phyloP scores from a whole-genome alignment of 495 filamentous ascomycete species.

The Aspergillus ellipticus region DNA sequence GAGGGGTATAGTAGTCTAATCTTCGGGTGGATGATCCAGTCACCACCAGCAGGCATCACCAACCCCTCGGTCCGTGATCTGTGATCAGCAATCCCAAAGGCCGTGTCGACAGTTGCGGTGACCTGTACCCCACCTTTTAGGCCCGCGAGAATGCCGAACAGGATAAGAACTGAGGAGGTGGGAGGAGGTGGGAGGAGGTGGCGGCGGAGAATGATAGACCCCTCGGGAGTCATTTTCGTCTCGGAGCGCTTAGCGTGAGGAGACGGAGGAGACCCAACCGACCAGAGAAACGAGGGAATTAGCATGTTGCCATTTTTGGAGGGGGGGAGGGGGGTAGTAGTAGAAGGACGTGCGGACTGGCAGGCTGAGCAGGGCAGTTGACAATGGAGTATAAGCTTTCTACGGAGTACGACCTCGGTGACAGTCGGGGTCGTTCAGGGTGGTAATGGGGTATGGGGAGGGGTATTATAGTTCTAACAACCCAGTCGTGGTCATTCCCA shows the following conservation, averaged over 20 bases:
- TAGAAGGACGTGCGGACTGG: neutral
- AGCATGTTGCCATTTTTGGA: neutral
- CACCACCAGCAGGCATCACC: neutral
- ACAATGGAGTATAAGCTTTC: neutral
- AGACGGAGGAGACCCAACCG: slow-evolving; percentile 2
- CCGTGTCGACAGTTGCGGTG: slow-evolving; percentile 9
- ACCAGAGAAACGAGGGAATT: neutral
- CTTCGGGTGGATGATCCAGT: neutral
- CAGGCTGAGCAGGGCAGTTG: neutral
- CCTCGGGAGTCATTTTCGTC: slow-evolving; percentile 5
- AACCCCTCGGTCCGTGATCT: neutral
- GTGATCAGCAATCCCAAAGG: neutral
- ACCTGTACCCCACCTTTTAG: slow-evolving; percentile 20
- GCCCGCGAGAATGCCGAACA: neutral
- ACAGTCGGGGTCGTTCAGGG: neutral
- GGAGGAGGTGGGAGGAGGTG: slow-evolving; percentile 24
- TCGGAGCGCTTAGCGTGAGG: slow-evolving; percentile 10
- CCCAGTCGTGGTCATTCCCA: no score
- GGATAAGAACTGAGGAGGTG: slow-evolving; percentile 14
- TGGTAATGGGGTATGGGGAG: neutral
- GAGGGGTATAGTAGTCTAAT: neutral
- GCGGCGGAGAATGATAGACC: slow-evolving; percentile 18
- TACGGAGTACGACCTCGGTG: neutral
- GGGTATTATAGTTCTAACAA: no score
- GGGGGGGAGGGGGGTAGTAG: no score